These are phyloP conservation scores for Monotropa hypopitys DNA, from an alignment of 179 eudicot genomes.

Conservation along the genomic window DNA sequence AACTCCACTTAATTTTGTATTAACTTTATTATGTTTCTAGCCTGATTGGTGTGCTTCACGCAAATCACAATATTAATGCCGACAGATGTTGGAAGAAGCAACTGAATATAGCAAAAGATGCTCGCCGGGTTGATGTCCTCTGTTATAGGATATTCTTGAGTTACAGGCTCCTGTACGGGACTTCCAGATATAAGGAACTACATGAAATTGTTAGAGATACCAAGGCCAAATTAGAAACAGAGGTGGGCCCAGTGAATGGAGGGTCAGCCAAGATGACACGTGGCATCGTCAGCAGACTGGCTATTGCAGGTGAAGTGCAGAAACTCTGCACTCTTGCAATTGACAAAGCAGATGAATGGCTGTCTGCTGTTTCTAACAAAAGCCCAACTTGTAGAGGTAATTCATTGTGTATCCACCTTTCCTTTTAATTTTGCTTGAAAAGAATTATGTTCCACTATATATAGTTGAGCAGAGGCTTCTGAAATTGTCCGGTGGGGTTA, in stretches of 20 bases:
- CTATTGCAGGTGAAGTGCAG: slow-evolving; percentile 66
- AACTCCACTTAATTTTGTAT: not conserved
- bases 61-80: not conserved
- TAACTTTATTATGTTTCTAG: not conserved
- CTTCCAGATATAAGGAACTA: slow-evolving; percentile 52
- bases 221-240: slow-evolving; percentile 54
- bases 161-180: slow-evolving; percentile 68
- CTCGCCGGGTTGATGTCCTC: slow-evolving; percentile 66
- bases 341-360: slow-evolving; percentile 58
- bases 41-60: not conserved
- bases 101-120: slow-evolving; percentile 62
- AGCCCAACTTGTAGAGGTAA: slow-evolving; percentile 32
- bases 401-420: slow-evolving; percentile 1
- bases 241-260: slow-evolving; percentile 69
- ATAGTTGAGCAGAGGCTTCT: not conserved
- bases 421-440: slow-evolving; percentile 1
- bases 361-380: slow-evolving; percentile 23
- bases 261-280: slow-evolving; percentile 60
- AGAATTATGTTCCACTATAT: not conserved
- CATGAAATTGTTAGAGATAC: slow-evolving; percentile 51
- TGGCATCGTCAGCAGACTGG: slow-evolving; percentile 58
- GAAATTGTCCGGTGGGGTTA: not conserved
- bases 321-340: slow-evolving; percentile 63
- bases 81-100: slow-evolving; percentile 85
- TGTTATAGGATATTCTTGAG: slow-evolving; percentile 64